Evolutionary conservation across 2,329 filamentous ascomycete genomes (phyloP).

Genomic region (Balansia obtecta): DNA sequence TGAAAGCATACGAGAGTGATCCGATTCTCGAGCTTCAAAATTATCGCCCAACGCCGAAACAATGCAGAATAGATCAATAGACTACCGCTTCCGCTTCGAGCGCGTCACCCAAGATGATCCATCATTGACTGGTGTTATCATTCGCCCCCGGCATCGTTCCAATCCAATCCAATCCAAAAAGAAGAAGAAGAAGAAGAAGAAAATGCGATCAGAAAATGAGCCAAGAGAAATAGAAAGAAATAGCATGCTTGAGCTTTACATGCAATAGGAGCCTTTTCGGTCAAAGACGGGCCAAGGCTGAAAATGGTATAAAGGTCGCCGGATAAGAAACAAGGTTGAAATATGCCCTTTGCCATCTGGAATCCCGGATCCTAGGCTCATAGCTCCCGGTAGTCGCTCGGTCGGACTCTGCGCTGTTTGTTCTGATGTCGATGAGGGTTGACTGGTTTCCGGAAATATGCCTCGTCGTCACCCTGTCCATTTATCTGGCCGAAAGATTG

Average conservation of each 20-base stretch:
- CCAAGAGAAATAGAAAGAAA: background rate
- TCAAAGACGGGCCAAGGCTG: background rate
- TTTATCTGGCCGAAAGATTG: slow-evolving; percentile 33
- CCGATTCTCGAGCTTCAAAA: background rate
- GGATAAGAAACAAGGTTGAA: background rate
- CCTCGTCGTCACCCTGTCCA: slow-evolving; percentile 61
- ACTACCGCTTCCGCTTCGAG: background rate
- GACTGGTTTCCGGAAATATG: slow-evolving; percentile 91
- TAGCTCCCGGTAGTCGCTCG: slow-evolving; percentile 83
- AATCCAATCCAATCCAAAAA: background rate
- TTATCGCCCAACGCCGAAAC: background rate
- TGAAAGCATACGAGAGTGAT: background rate
- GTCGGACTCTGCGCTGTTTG: slow-evolving; percentile 64
- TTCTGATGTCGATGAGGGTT: slow-evolving; percentile 88
- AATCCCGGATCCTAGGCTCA: slow-evolving; percentile 21
- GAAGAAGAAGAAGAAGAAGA: background rate
- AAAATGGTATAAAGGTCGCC: background rate
- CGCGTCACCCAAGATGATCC: background rate
- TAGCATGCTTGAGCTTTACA: background rate
- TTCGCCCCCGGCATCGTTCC: background rate
- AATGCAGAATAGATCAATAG: background rate
- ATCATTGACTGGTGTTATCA: background rate
- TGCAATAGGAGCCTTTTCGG: too few relatives aligned
- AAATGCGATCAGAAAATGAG: too few relatives aligned
- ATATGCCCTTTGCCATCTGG: background rate